A percentile compares a stretch with the other conserved stretches of the same genome.
phyloP scores from a whole-genome alignment of 1,139 yeast genomes.

The Yamadazyma mexicana region DNA sequence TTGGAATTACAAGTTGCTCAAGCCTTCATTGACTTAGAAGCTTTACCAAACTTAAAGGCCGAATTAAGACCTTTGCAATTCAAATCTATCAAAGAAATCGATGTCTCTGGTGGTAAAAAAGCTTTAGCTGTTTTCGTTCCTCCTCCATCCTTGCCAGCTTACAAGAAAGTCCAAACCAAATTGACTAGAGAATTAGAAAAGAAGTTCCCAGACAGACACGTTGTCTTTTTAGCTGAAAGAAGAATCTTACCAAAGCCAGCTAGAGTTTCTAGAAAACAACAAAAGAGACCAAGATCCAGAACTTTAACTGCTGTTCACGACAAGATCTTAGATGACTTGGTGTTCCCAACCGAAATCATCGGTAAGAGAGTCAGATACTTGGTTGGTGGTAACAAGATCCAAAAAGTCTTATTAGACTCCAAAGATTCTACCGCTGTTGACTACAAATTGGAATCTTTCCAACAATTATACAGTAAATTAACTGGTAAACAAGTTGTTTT shows the following conservation, averaged over 20 bases:
- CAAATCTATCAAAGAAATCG: slow-evolving; percentile 97
- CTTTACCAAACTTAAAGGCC: slow-evolving; percentile 94
- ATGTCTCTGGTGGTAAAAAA: slow-evolving; percentile 98
- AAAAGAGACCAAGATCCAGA: slow-evolving; percentile 99
- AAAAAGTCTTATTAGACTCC: slow-evolving; percentile 96
- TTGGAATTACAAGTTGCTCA: slow-evolving; percentile 99
- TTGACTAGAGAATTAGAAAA: slow-evolving; percentile 99
- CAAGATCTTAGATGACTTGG: slow-evolving; percentile 97
- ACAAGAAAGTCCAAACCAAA: slow-evolving; percentile 97
- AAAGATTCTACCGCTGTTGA: slow-evolving; percentile 97
- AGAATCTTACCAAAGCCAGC: slow-evolving; percentile 98
- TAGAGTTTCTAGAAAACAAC: slow-evolving; percentile 87
- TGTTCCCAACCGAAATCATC: slow-evolving; percentile 98
- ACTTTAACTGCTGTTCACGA: slow-evolving; percentile 98
- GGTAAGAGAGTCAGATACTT: slow-evolving; percentile 99
- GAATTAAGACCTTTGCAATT: slow-evolving; percentile 98
- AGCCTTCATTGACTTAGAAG: slow-evolving; percentile 97
- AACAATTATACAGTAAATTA: slow-evolving; percentile 96
- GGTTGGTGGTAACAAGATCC: slow-evolving; percentile 98
- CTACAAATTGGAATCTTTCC: slow-evolving; percentile 99
- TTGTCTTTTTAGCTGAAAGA: slow-evolving; percentile 99
- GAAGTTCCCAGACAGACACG: slow-evolving; percentile 99
- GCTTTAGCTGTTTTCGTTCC: slow-evolving; percentile 98
- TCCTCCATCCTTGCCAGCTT: slow-evolving; percentile 87
- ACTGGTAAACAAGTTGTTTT: slow-evolving; percentile 99